Base-by-base conservation (phyloP, 2,329 filamentous ascomycete genomes). In the Cladosporium sp. region DNA sequence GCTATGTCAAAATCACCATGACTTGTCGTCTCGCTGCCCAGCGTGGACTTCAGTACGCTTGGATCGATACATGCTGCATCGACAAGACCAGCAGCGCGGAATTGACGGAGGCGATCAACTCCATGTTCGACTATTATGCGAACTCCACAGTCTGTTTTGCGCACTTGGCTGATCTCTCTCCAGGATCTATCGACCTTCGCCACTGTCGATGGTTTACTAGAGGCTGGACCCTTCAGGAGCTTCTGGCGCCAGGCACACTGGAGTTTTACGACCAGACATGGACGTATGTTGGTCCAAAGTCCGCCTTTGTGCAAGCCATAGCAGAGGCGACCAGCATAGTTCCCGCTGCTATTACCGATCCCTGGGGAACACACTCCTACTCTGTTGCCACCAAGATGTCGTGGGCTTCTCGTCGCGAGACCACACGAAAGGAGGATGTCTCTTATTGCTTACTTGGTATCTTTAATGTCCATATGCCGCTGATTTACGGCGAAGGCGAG, bases 381-480 rank as follows among this genome's bases (percentile, higher is more conserved):
- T n/a, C n/a, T n/a, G n/a, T n/a, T n/a, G n/a, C n/a, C n/a, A n/a
- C n/a, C n/a, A n/a, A n/a, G n/a, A 4, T 59, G 52, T 56, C 51
- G 4, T 59, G 57, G 57, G 56, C 56, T 17, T 18, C 49, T 19
- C 7, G 17, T 2, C 36, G 56, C 11, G 20, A 36, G 27, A 51
- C 48, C 2, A 58, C 56, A 13, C 34, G 64, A 3, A 2, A 41
- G 0, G 73, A 77, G 38, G 74, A 77, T 32, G 61, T 63, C 13
- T 71, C 72, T 0, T 77, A 77, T 41, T 73, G 64, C 3, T 57
- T 77, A 0, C 50, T 76, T 4, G 74, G 74, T 0, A 61, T 77
- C 0, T 75, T 77, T 20, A 61, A 61, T 0, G 61, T 76, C 29
- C 66, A 70, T 27, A 73, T 77, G 68, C 67, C 72, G 0, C 53